Evolutionary conservation across 108 stramenopile genomes (phyloP), one percentile per base, ranked within the genome.

Genomic region (Poteriospumella lacustris): DNA sequence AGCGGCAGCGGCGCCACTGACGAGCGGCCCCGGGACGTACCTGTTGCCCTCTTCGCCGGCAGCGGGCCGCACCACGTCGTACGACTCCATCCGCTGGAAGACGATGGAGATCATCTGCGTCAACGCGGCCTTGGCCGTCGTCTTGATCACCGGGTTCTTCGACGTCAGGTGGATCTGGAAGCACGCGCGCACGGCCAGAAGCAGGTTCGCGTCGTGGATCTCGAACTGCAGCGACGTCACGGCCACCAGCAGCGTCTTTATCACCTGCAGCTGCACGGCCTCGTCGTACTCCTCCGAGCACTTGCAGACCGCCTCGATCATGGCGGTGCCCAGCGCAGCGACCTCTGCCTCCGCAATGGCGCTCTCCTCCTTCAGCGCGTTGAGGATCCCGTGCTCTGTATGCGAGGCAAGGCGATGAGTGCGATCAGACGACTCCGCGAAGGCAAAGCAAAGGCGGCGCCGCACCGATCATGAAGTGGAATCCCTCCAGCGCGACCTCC

Each of bases 161-260:
- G 94, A 94, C 59, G 90, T 89, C 34, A 97, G 80, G 78, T 92
- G 95, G 36, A 97, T 87, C 72, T 95, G 94, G 84, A 94, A 97
- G 68, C 93, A 85, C 1, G 94, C 86, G 39, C 95, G 89, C 76
- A 98, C 91, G 39, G 96, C 87, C 68, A 91, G 91, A 42, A 97
- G 89, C 43, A 99, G 79, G 76, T 93, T 87, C 34, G 86, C 85
- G 47, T 92, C 94, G 29, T 88, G 92, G 42, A 96, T 84, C 44
- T 80, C 52, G 75, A 83, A 82, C 19, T 69, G 81, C 9, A 43
- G 43, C 47, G 78, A 78, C 29, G 88, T 86, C 19, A 87, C 85
- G 1, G 83, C 82, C n/a, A 83, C 85, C 9, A 89, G 85, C 56
- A 89, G 78, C 29, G 87, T 85, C 62, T 89, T 89, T 75, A 89